Percentiles rank a stretch among this genome's conserved stretches.
Conservation (phyloP, 805 yeast genomes). For the Candida broadrunensis region DNA sequence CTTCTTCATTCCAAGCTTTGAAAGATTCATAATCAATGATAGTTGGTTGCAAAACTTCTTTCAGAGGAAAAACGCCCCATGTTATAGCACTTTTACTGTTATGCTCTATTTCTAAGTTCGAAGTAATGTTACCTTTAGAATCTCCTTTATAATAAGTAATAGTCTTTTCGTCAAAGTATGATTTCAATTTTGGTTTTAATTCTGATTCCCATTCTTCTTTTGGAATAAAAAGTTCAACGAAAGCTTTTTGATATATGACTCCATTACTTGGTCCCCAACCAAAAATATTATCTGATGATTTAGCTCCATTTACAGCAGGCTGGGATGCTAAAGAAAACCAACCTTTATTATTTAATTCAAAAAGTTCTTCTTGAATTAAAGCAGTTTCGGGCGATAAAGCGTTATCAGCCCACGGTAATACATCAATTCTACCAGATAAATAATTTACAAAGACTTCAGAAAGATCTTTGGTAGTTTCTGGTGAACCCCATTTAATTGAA, state of each 20-base stretch:
- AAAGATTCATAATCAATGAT: slow-evolving; percentile 90
- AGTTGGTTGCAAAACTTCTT: slow-evolving; percentile 88
- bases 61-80: slow-evolving; percentile 95
- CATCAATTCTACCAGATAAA: slow-evolving; percentile 69
- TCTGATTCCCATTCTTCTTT: slow-evolving; percentile 62
- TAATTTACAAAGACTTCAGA: slow-evolving; percentile 67
- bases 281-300: slow-evolving; percentile 78
- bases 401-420: slow-evolving; percentile 89
- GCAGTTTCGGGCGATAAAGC: slow-evolving; percentile 88
- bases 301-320: slow-evolving; percentile 83
- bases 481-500: slow-evolving; percentile 76
- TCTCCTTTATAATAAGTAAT: slow-evolving; percentile 79
- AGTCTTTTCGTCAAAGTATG: slow-evolving; percentile 32
- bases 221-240: slow-evolving; percentile 79
- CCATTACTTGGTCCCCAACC: slow-evolving; percentile 99
- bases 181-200: slow-evolving; percentile 51
- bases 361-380: slow-evolving; percentile 85
- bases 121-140: slow-evolving; percentile 50
- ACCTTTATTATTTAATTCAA: slow-evolving; percentile 70
- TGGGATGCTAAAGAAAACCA: slow-evolving; percentile 91
- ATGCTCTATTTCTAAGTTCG: slow-evolving; percentile 50
- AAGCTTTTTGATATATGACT: slow-evolving; percentile 85
- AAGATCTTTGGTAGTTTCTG: slow-evolving; percentile 57
- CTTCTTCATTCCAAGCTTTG: slow-evolving; percentile 95
- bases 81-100: slow-evolving; percentile 78